phyloP scores from a whole-genome alignment of 2,329 filamentous ascomycete species.

The Nakataea oryzae region DNA sequence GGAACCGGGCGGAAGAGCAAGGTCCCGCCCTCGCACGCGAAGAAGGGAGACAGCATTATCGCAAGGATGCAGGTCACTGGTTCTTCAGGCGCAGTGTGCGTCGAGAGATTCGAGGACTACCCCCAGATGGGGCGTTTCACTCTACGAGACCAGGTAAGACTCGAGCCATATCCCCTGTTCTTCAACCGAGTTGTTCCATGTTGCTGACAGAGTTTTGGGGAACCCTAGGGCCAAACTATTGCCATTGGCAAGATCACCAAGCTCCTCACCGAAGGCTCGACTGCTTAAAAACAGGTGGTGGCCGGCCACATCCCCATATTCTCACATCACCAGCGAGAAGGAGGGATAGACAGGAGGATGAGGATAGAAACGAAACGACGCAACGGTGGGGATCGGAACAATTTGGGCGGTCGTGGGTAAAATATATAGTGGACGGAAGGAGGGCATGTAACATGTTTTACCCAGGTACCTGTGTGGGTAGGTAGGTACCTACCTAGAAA shows the following conservation, averaged over 20 bases:
- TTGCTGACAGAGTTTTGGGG: constrained; percentile 9
- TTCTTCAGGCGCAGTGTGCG: constrained; percentile 76
- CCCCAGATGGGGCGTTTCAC: constrained; percentile 89
- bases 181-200: constrained; percentile 10
- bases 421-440: background rate
- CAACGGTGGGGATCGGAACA: background rate
- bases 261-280: constrained; percentile 38
- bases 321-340: background rate
- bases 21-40: constrained; percentile 83
- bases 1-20: constrained; percentile 91
- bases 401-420: background rate
- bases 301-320: background rate
- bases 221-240: constrained; percentile 82
- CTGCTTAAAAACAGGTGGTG: constrained; percentile 8
- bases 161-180: constrained; percentile 1
- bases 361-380: no score
- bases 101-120: constrained; percentile 93
- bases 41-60: constrained; percentile 73
- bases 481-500: background rate
- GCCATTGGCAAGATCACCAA: constrained; percentile 99
- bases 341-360: background rate
- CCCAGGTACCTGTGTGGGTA: no score
- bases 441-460: no score
- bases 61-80: constrained; percentile 81
- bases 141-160: constrained; percentile 69